Percentiles rank a stretch among this genome's conserved stretches.
These are phyloP conservation scores for Cladosporium phlei DNA, from an alignment of 2,329 filamentous ascomycete genomes.

Conservation along the genomic window DNA sequence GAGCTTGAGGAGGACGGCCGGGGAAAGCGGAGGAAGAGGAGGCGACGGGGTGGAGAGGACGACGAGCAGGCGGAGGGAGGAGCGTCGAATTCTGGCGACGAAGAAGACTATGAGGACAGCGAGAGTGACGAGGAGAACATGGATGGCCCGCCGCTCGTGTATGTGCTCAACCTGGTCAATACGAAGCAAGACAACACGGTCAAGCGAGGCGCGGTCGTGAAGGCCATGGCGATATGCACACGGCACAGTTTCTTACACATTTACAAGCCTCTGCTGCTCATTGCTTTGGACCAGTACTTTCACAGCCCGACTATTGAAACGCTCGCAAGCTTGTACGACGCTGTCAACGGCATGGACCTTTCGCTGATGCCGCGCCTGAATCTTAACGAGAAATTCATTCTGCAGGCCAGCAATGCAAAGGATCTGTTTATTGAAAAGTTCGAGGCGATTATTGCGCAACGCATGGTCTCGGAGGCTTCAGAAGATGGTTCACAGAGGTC, in stretches of 20 bases:
- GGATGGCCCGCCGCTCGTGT: slow-evolving; percentile 88
- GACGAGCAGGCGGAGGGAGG: slow-evolving; percentile 46
- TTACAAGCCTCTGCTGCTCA: slow-evolving; percentile 88
- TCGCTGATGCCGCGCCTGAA: slow-evolving; percentile 86
- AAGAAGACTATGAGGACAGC: slow-evolving; percentile 39
- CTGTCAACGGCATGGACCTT: slow-evolving; percentile 94
- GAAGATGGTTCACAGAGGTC: slow-evolving; percentile 23
- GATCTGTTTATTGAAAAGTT: slow-evolving; percentile 98
- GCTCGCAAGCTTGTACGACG: slow-evolving; percentile 79
- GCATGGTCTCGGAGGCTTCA: slow-evolving; percentile 56
- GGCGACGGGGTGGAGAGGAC: slow-evolving; percentile 36
- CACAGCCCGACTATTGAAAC: slow-evolving; percentile 85
- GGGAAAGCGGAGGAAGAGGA: slow-evolving; percentile 40
- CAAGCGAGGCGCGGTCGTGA: slow-evolving; percentile 88
- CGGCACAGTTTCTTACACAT: slow-evolving; percentile 96
- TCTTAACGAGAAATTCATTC: slow-evolving; percentile 73
- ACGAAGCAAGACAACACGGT: slow-evolving; percentile 93
- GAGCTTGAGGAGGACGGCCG: slow-evolving; percentile 61
- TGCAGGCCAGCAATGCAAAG: slow-evolving; percentile 88
- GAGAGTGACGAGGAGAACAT: slow-evolving; percentile 50
- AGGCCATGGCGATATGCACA: slow-evolving; percentile 98
- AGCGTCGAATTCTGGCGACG: slow-evolving; percentile 38
- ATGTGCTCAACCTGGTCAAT: slow-evolving; percentile 95
- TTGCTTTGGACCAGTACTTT: slow-evolving; percentile 96
- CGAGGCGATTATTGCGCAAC: slow-evolving; percentile 83